Base-by-base conservation (phyloP, 345 rosid species). In the Abelmoschus esculentus region DNA sequence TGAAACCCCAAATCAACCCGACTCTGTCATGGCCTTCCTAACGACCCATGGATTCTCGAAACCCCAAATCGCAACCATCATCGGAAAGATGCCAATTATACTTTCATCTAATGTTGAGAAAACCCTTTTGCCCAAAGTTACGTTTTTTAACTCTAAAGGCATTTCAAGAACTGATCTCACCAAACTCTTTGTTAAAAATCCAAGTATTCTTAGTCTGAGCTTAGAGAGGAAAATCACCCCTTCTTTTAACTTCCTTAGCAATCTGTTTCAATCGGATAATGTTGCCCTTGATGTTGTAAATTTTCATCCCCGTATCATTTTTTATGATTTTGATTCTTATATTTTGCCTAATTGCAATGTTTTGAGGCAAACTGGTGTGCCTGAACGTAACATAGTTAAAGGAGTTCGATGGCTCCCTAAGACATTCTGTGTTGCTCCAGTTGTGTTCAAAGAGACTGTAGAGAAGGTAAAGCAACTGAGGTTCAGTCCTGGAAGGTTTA, bases 291-390 rank as follows among this genome's bases (percentile, higher is more conserved):
- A 2, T 10, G 29, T 29, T 11, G 12, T 70, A 3, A 69, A n/a
- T 50, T n/a, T 56, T 1, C 19, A 4, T 14, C 19, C 75, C 4
- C 5, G 6, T 22, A 44, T 74, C 26, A n/a, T 81, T 36, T 8
- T 6, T 5, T 19, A 7, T 22, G 15, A 47, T 34, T 3, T 15
- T 14, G 22, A 36, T 17, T 17, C 9, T 3, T 9, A 14, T 17
- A 5, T 74, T 1, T 47, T 50, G 31, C 65, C 49, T 9, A 50
- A 67, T 46, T 22, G 70, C 9, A 19, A 58, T 4, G n/a, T 66
- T 19, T 50, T 77, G 68, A 38, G 63, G 34, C 75, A 77, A 6
- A 3, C 2, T 44, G 79, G 81, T 2, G 67, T 72, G 19, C 73
- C 81, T 2, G 29, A 75, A 5, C 17, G 28, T 34, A 59, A 15